These are phyloP conservation scores for Thelonectria blattea DNA, from an alignment of 2,329 filamentous ascomycete species.

Conservation along the genomic window DNA sequence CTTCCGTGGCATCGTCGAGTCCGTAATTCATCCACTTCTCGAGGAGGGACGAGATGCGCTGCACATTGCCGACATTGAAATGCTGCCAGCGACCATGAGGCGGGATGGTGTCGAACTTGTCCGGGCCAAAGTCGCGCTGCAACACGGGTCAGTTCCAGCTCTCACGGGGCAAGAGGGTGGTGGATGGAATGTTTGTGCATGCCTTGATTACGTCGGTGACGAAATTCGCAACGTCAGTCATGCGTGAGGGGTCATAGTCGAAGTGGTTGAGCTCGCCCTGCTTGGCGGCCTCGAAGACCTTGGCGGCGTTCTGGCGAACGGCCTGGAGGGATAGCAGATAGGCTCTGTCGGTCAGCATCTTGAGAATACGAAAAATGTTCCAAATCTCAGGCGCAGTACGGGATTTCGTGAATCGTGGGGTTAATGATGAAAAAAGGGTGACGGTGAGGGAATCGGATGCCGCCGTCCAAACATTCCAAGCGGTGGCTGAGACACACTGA, in stretches of 20 bases:
- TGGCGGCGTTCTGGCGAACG: conserved; percentile 43
- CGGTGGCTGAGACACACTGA: not conserved
- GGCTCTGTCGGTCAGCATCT: conserved; percentile 27
- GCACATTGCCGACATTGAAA: conserved; percentile 62
- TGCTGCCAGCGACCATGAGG: conserved; percentile 68
- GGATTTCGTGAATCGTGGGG: too few relatives aligned
- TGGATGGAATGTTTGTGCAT: conserved; percentile 4
- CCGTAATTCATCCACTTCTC: conserved; percentile 50
- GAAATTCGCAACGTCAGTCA: conserved; percentile 49
- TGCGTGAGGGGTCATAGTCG: conserved; percentile 45
- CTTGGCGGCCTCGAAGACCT: conserved; percentile 46
- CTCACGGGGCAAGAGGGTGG: not conserved
- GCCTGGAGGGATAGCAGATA: conserved; percentile 47
- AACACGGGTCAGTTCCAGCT: not conserved
- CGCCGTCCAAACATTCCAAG: not conserved
- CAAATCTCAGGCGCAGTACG: not conserved
- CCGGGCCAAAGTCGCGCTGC: conserved; percentile 58
- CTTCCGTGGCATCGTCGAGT: conserved; percentile 51
- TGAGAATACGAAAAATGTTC: not conserved
- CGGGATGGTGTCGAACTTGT: conserved; percentile 54
- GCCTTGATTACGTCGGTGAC: conserved; percentile 52
- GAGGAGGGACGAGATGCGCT: conserved; percentile 54
- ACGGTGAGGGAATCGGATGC: not conserved
- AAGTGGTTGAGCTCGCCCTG: conserved; percentile 49
- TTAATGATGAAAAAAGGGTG: not conserved